Percentiles rank a stretch among this genome's conserved stretches.
phyloP scores from a whole-genome alignment of 257 asterid species.

The Gynochthodes officinalis region DNA sequence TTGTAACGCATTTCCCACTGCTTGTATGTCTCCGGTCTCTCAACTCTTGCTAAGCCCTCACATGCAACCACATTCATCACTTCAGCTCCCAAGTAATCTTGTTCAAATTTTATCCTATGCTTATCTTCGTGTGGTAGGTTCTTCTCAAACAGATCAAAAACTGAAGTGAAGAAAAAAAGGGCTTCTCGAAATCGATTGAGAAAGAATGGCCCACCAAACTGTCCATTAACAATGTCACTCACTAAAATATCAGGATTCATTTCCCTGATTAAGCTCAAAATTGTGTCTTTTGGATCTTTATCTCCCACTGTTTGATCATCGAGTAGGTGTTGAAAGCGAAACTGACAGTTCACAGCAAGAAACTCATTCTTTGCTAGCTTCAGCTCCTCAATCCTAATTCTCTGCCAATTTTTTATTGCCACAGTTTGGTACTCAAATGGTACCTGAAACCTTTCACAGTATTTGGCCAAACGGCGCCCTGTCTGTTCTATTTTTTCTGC shows the following conservation, averaged over 20 bases:
- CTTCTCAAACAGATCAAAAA: conserved; percentile 19
- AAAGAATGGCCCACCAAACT: conserved; percentile 19
- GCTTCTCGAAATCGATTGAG: conserved; percentile 23
- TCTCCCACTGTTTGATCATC: conserved; percentile 17
- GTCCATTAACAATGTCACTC: conserved; percentile 5
- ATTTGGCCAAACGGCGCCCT: conserved; percentile 22
- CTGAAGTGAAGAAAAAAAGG: conserved; percentile 8
- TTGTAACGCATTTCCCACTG: conserved; percentile 20
- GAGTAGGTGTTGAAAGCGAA: conserved; percentile 10
- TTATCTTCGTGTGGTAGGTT: conserved; percentile 6
- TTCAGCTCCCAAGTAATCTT: conserved; percentile 1
- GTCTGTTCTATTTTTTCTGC: conserved; percentile 20
- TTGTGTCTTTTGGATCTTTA: conserved; percentile 17
- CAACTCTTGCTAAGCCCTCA: conserved; percentile 20
- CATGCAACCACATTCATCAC: conserved; percentile 27
- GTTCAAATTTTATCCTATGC: conserved; percentile 16
- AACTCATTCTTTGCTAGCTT: conserved; percentile 17
- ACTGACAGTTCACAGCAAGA: conserved; percentile 23
- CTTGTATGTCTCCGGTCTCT: conserved; percentile 27
- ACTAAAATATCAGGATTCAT: conserved; percentile 22
- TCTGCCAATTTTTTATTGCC: conserved; percentile 20
- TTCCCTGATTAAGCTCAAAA: conserved; percentile 19
- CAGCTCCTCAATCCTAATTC: conserved; percentile 22
- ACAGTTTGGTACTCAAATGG: conserved; percentile 21
- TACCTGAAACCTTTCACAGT: conserved; percentile 20